Evolutionary conservation across 495 filamentous ascomycete species (phyloP), one percentile per base, ranked within the genome.

Genomic region (Aspergillus sclerotioniger): DNA sequence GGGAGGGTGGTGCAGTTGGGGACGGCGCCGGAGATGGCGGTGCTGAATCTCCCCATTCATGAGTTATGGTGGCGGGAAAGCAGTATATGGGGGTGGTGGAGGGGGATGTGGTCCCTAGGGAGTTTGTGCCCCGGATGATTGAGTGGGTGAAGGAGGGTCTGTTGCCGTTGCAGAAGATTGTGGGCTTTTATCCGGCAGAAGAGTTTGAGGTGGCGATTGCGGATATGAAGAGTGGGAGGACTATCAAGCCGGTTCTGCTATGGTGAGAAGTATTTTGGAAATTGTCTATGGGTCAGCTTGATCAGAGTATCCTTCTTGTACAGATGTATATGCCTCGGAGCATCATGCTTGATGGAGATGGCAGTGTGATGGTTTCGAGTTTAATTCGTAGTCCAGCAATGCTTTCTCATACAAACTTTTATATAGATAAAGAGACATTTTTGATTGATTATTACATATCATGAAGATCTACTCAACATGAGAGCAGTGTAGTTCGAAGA

Each of bases 71-170:
- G 12, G 33, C 50, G 8, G 62, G 62, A 35, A 64, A 59, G 28
- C 45, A 51, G 51, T 61, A 55, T 25, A 54, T 61, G 13, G 62
- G 62, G 7, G 62, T 62, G 25, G 57, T 62, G 56, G 51, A 65
- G 55, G 57, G 66, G 44, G 54, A 62, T 63, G 56, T 61, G 6
- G 29, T 54, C 2, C 62, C 61, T 3, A 21, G 51, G 32, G 54
- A 59, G 62, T 71, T 68, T 47, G 53, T 74, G 19, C 71, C 71
- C 0, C 62, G 60, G 51, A 39, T 76, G 53, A 71, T 76, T 48
- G 49, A 68, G 17, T 64, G 61, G 59, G 66, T 71, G 17, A 53
- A 50, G 25, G 59, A 70, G 52, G 71, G 67, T 3, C 53, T 53
- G 50, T 68, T 74, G 32, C 69, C 75, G 0, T 51, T 59, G 48